Percentiles rank a stretch among this genome's conserved stretches.
Conservation (phyloP, 805 yeast genomes). For the Lachancea fermentati region DNA sequence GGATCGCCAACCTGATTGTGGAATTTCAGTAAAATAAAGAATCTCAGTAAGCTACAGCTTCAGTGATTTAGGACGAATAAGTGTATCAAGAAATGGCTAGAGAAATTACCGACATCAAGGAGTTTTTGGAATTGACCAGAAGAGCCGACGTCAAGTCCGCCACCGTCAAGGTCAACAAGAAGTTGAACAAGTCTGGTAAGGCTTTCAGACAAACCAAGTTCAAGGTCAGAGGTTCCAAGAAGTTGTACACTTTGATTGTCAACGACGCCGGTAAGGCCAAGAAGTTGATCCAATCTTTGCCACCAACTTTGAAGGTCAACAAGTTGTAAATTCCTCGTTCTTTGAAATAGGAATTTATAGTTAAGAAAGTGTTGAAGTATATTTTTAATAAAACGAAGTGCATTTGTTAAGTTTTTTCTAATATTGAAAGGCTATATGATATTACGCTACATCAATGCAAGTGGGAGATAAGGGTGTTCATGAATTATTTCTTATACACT, state of each 20-base stretch:
- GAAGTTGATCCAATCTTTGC: constrained; percentile 95
- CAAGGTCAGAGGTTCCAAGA: constrained; percentile 95
- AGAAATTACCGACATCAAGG: constrained; percentile 95
- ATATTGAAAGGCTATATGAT: neutral
- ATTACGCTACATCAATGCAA: neutral
- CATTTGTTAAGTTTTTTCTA: constrained; percentile 5
- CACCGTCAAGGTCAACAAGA: constrained; percentile 88
- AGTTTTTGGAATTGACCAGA: constrained; percentile 93
- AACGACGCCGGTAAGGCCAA: constrained; percentile 95
- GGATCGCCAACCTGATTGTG: neutral
- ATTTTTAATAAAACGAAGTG: constrained; percentile 7
- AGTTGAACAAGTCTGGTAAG: constrained; percentile 76
- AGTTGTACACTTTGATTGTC: constrained; percentile 92
- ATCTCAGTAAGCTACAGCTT: too few species aligned
- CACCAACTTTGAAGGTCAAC: constrained; percentile 81
- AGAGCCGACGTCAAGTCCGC: constrained; percentile 93
- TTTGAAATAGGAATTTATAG: constrained; percentile 1
- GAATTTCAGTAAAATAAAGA: neutral
- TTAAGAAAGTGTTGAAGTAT: constrained; percentile 7
- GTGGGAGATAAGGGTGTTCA: neutral
- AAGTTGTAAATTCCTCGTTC: constrained; percentile 33
- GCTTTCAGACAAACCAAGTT: constrained; percentile 91
- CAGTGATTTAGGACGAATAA: neutral
- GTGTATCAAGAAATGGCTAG: constrained; percentile 31
- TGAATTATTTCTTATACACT: constrained; percentile 1